Percentiles rank a stretch among this genome's conserved stretches.
phyloP scores from a whole-genome alignment of 768 basidiomycete genomes.

The Pulveroboletus sp. region DNA sequence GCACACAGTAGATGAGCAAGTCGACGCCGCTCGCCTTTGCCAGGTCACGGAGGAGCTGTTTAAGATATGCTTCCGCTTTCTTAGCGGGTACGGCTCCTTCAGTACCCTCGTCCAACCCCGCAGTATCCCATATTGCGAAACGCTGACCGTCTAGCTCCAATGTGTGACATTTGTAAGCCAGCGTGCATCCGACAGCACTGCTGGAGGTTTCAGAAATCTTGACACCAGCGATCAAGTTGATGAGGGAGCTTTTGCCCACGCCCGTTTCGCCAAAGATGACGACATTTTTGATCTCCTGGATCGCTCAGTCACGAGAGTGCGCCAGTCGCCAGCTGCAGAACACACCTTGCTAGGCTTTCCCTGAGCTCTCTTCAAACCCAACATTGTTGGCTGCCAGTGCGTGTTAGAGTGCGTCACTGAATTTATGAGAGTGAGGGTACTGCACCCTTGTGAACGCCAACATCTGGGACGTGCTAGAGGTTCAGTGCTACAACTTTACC shows the following conservation, averaged over 20 bases:
- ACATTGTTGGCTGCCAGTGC: conserved; percentile 2
- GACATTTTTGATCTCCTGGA: conserved; percentile 13
- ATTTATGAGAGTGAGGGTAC: neutral
- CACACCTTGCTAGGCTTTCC: conserved; percentile 7
- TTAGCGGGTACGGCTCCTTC: conserved; percentile 20
- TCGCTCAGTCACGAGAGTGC: neutral
- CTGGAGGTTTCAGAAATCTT: conserved; percentile 15
- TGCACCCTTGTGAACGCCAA: conserved; percentile 4
- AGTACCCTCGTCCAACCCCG: conserved; percentile 23
- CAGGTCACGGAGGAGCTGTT: conserved; percentile 21
- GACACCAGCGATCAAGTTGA: conserved; percentile 17
- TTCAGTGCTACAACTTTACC: neutral
- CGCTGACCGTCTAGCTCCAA: conserved; percentile 9
- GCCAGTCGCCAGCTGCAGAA: neutral
- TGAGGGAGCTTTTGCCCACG: conserved; percentile 23
- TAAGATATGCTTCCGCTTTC: conserved; percentile 26
- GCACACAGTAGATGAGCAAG: conserved; percentile 28
- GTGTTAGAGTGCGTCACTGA: neutral
- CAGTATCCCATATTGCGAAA: conserved; percentile 23
- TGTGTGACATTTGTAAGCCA: conserved; percentile 1
- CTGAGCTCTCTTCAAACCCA: neutral
- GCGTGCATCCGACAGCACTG: conserved; percentile 20
- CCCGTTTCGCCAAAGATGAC: conserved; percentile 21
- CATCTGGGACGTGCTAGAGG: neutral
- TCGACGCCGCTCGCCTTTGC: conserved; percentile 12